A percentile compares a stretch with the other conserved stretches of the same genome.
Conservation (phyloP, 257 asterid species). For the Fraxinus quadrangulata region DNA sequence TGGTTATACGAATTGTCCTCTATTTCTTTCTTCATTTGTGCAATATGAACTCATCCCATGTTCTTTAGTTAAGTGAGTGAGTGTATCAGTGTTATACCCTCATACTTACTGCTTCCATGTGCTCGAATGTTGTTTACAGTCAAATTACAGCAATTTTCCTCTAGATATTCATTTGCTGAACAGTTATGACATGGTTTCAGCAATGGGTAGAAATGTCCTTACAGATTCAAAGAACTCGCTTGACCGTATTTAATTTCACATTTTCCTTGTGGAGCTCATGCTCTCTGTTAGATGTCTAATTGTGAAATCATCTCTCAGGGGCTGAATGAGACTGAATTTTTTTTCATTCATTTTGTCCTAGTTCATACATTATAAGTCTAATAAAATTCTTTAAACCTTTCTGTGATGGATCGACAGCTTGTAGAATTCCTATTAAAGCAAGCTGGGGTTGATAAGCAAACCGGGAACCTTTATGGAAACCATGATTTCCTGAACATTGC, state of each 20-base stretch:
- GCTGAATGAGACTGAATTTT: not conserved
- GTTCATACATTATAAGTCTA: not conserved
- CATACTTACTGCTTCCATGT: not conserved
- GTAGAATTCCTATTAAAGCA: constrained; percentile 94
- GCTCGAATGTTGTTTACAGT: not conserved
- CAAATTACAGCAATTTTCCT: constrained; percentile 7
- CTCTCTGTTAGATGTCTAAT: not conserved
- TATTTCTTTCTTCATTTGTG: not conserved
- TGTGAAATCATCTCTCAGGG: not conserved
- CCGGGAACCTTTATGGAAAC: constrained; percentile 97
- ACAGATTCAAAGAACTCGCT: not conserved
- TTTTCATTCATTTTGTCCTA: not conserved
- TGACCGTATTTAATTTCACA: not conserved
- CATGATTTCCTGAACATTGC: constrained; percentile 86
- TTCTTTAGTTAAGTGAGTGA: not conserved
- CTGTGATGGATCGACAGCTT: constrained; percentile 59
- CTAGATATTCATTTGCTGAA: not conserved
- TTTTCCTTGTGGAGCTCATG: constrained; percentile 12
- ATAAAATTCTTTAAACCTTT: constrained; percentile 20
- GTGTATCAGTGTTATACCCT: not conserved
- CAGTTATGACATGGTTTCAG: not conserved
- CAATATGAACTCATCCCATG: constrained; percentile 6
- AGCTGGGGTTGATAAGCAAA: constrained; percentile 92
- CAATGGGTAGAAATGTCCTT: not conserved
- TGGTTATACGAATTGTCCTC: constrained; percentile 9